phyloP scores from a whole-genome alignment of 2,329 filamentous ascomycete genomes.

The Hypoxylon sp. region DNA sequence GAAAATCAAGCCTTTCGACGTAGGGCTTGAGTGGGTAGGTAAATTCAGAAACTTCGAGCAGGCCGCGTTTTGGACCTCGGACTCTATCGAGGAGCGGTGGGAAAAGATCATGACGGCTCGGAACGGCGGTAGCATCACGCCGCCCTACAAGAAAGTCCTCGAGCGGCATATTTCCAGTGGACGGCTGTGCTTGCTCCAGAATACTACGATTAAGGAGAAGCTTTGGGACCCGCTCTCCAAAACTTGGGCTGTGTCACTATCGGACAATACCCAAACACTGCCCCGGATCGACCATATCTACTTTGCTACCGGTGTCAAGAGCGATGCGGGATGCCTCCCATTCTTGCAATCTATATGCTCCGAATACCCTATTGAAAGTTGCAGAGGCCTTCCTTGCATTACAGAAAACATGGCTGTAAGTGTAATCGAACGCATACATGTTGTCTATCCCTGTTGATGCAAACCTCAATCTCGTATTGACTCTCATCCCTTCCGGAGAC shows the following conservation, averaged over 20 bases:
- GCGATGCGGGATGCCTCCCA: slow-evolving; percentile 72
- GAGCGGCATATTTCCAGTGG: slow-evolving; percentile 69
- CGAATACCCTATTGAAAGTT: slow-evolving; percentile 72
- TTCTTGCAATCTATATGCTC: slow-evolving; percentile 72
- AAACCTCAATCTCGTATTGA: neutral
- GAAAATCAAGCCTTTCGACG: slow-evolving; percentile 81
- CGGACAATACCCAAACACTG: slow-evolving; percentile 63
- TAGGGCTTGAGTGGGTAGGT: slow-evolving; percentile 83
- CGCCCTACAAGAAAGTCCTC: slow-evolving; percentile 76
- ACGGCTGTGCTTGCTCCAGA: slow-evolving; percentile 68
- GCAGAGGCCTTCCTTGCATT: slow-evolving; percentile 78
- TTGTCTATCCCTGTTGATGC: neutral
- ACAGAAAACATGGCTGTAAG: slow-evolving; percentile 76
- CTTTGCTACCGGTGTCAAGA: slow-evolving; percentile 80
- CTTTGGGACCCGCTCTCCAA: slow-evolving; percentile 63
- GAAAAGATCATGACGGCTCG: slow-evolving; percentile 76
- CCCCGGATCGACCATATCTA: slow-evolving; percentile 77
- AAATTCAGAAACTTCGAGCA: slow-evolving; percentile 86
- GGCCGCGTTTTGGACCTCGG: slow-evolving; percentile 82
- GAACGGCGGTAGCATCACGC: slow-evolving; percentile 83
- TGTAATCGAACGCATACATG: neutral
- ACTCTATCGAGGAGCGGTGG: slow-evolving; percentile 77
- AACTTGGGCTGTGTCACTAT: slow-evolving; percentile 60
- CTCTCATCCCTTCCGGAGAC: neutral
- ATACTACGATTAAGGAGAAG: slow-evolving; percentile 69